Evolutionary conservation across 257 asterid genomes (phyloP), one percentile per base, ranked within the genome.

Genomic region (Paulownia fortunei): DNA sequence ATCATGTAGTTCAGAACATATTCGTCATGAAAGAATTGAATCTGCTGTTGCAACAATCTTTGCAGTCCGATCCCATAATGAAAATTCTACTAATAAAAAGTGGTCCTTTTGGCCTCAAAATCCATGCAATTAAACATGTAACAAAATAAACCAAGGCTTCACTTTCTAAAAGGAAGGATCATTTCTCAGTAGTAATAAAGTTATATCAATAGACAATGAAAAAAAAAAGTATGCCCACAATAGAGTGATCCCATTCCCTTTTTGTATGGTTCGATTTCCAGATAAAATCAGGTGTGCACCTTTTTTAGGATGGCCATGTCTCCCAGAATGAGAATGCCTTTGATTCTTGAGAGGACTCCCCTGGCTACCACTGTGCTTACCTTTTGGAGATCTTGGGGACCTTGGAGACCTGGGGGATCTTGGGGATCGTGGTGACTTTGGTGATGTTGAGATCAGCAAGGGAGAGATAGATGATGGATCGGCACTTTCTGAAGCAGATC

Each of bases 241-340:
- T 23, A 71, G 16, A 24, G 26, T 10, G 32, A 51, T 60, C 23
- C 41, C 11, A 10, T 72, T 36, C 21, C 37, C n/a, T 7, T 64
- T 36, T 47, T 26, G 1, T 21, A 39, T 19, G n/a, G 24, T 23
- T 18, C 4, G 12, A 3, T 15, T 30, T 32, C 61, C 10, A n/a
- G 19, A 24, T 2, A 72, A 47, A 79, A 6, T 3, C 12, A 44
- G 26, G 27, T n/a, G n/a, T 19, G 56, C 36, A 91, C 98, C 98
- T 87, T 94, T 94, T 78, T 91, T 91, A 15, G 98, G 97, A 68
- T 84, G 91, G 24, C 92, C 94, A 42, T 86, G 84, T 83, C 77
- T 84, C 41, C 77, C 80, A 79, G 90, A 86, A 84, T 82, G 80
- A 0, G 93, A 81, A 36, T 73, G 84, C 39, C 84, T 84, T 49